phyloP scores from a whole-genome alignment of 2,329 filamentous ascomycete genomes.

The Botryotinia globosa region DNA sequence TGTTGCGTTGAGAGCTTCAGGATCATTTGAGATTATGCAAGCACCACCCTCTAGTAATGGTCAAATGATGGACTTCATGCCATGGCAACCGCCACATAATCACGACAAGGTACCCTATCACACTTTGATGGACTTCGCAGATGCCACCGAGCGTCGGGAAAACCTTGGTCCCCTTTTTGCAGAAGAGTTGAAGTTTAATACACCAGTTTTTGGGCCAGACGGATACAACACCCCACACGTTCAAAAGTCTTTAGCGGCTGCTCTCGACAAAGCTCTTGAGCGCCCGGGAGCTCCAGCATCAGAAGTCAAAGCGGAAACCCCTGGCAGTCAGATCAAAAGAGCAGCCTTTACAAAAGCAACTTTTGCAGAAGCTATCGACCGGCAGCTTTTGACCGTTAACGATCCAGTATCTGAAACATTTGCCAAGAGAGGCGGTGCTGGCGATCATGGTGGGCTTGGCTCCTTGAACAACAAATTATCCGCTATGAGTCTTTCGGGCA shows the following conservation, averaged over 20 bases:
- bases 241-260: constrained; percentile 33
- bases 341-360: constrained; percentile 17
- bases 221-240: constrained; percentile 42
- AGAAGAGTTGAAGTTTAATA: constrained; percentile 51
- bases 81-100: constrained; percentile 59
- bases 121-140: constrained; percentile 54
- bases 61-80: constrained; percentile 58
- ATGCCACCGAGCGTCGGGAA: constrained; percentile 50
- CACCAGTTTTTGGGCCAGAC: constrained; percentile 57
- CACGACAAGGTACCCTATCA: constrained; percentile 49
- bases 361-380: constrained; percentile 16
- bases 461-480: constrained; percentile 23
- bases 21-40: constrained; percentile 60
- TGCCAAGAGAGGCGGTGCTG: neutral
- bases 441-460: neutral
- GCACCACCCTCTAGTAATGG: constrained; percentile 57
- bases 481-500: constrained; percentile 21
- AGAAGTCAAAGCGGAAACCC: constrained; percentile 13
- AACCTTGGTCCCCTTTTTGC: constrained; percentile 55
- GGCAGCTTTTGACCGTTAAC: neutral
- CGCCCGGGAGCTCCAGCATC: constrained; percentile 22
- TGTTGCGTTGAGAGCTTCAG: constrained; percentile 58
- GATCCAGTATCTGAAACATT: constrained; percentile 13
- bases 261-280: constrained; percentile 30
- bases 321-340: constrained; percentile 6